Conservation (phyloP, 2,329 filamentous ascomycete species). For the Neonectria faginata region DNA sequence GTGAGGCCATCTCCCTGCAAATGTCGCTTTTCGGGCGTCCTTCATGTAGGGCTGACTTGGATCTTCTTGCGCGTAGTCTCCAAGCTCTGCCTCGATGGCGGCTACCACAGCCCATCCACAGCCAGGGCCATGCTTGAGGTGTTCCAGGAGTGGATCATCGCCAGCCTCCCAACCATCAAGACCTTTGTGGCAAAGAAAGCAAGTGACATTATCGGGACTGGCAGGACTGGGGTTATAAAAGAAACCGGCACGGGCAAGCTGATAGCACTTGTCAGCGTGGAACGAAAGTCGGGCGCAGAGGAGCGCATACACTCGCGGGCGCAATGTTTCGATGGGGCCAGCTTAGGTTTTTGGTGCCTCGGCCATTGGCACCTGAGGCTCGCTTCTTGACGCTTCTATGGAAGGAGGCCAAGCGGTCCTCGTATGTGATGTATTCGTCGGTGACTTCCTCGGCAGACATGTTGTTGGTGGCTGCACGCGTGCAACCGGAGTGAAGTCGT, state of each 20-base stretch:
- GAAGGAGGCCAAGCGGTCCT: slow-evolving; percentile 86
- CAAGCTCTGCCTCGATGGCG: slow-evolving; percentile 70
- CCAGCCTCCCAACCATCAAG: slow-evolving; percentile 93
- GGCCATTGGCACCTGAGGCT: slow-evolving; percentile 70
- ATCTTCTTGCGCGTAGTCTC: slow-evolving; percentile 76
- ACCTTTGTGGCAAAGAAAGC: slow-evolving; percentile 86
- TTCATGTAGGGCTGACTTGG: slow-evolving; percentile 78
- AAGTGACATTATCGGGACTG: slow-evolving; percentile 88
- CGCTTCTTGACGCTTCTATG: slow-evolving; percentile 75
- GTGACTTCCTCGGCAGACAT: slow-evolving; percentile 54
- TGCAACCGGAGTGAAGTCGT: slow-evolving; percentile 34
- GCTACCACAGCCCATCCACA: slow-evolving; percentile 89
- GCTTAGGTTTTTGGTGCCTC: slow-evolving; percentile 65
- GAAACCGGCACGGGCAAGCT: slow-evolving; percentile 94
- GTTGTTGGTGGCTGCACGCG: slow-evolving; percentile 36
- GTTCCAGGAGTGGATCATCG: slow-evolving; percentile 86
- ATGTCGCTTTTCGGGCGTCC: slow-evolving; percentile 84
- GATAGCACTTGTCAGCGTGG: slow-evolving; percentile 40
- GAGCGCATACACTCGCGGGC: slow-evolving; percentile 47
- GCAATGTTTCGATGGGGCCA: slow-evolving; percentile 78
- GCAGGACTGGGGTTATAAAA: slow-evolving; percentile 82
- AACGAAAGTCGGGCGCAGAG: slow-evolving; percentile 14
- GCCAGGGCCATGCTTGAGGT: slow-evolving; percentile 81
- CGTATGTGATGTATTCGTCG: slow-evolving; percentile 70
- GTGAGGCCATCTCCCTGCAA: slow-evolving; percentile 88